Evolutionary conservation across 2,329 filamentous ascomycete species (phyloP).

Genomic region (Aureobasidium mangrovei): DNA sequence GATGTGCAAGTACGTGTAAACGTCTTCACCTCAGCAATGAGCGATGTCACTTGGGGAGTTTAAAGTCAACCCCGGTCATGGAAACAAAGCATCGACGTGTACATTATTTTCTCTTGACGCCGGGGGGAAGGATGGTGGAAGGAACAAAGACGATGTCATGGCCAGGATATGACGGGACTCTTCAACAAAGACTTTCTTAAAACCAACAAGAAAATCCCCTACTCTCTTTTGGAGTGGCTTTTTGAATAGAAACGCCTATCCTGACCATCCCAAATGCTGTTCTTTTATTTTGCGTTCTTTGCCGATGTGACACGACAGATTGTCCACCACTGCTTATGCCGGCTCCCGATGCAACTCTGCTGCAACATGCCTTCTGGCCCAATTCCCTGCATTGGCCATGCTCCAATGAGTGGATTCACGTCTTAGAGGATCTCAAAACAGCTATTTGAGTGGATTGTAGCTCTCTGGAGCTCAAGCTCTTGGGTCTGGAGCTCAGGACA

Average conservation of each 20-base stretch:
- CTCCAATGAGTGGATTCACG: neutral
- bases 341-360: neutral
- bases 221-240: conserved; percentile 7
- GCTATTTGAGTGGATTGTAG: neutral
- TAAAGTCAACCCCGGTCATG: conserved; percentile 9
- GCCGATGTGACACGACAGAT: conserved; percentile 3
- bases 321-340: neutral
- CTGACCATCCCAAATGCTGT: conserved; percentile 5
- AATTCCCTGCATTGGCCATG: neutral
- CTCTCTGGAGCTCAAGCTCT: conserved; percentile 9
- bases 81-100: conserved; percentile 13
- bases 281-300: neutral
- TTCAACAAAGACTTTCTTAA: conserved; percentile 10
- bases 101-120: conserved; percentile 14
- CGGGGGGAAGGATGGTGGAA: conserved; percentile 8
- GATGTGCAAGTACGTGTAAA: conserved; percentile 61
- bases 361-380: neutral
- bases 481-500: conserved; percentile 10
- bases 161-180: conserved; percentile 9
- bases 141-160: conserved; percentile 11
- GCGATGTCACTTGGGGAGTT: conserved; percentile 7
- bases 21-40: conserved; percentile 13
- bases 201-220: conserved; percentile 13
- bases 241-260: conserved; percentile 5
- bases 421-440: neutral